Percentiles rank a stretch among this genome's conserved stretches.
These are phyloP conservation scores for Kodamaea neixiangensis DNA, from an alignment of 805 yeast species.

Conservation along the genomic window DNA sequence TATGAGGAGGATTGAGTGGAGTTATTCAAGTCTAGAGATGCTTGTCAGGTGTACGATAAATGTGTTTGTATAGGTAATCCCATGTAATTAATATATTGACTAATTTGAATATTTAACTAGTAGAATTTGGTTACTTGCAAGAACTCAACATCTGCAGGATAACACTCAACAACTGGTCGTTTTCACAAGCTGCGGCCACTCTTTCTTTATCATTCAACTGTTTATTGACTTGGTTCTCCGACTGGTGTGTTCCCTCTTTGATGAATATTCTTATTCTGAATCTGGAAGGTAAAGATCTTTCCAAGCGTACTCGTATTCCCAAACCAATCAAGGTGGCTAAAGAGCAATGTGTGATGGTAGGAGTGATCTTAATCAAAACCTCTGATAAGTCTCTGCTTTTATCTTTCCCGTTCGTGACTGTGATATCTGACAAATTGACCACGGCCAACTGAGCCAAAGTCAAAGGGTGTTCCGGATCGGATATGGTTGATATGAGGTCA, in stretches of 20 bases:
- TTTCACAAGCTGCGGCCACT: constrained; percentile 98
- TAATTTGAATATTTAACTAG: too few relatives aligned
- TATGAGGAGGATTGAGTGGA: neutral
- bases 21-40: too few relatives aligned
- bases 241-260: constrained; percentile 92
- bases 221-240: constrained; percentile 93
- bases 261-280: constrained; percentile 77
- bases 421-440: constrained; percentile 80
- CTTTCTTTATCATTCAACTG: constrained; percentile 97
- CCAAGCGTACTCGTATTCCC: constrained; percentile 89
- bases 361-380: constrained; percentile 83
- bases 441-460: constrained; percentile 94
- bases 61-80: neutral
- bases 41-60: too few relatives aligned
- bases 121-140: too few relatives aligned
- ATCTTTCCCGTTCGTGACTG: constrained; percentile 56
- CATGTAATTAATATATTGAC: neutral
- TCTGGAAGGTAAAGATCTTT: constrained; percentile 82
- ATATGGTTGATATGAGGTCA: constrained; percentile 79
- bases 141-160: constrained; percentile 89
- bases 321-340: constrained; percentile 94
- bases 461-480: constrained; percentile 97
- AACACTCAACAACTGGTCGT: constrained; percentile 87
- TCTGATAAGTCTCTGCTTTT: constrained; percentile 58
- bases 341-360: constrained; percentile 97